Base-by-base conservation (phyloP, 352 stramenopile species). In the Phytophthora chlamydospora region DNA sequence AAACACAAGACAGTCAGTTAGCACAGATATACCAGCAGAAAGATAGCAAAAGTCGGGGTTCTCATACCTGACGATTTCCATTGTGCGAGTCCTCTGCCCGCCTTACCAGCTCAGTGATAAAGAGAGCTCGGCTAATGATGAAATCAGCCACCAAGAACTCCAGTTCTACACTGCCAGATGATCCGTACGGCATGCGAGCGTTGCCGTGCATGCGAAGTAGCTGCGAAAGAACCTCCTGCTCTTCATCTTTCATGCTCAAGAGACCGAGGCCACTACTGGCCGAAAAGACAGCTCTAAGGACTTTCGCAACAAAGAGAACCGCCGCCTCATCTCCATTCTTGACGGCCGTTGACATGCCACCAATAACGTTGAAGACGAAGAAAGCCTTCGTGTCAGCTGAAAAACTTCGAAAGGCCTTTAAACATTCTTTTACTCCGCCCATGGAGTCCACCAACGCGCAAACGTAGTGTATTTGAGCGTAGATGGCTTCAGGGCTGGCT, bases 61-160 rank as follows among this genome's bases (percentile, higher is more conserved):
- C 56, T 65, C 32, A 4, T 27, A 74, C 69, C 64, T 52, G 38
- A 27, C 43, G 24, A 14, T 12, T 52, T 44, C 41, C 9, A 17
- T 29, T 50, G 11, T 50, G 43, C 14, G 2, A 39, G 19, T 68
- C 47, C 19, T 63, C 17, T 29, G 74, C 0, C 7, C 35, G 36
- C 24, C 4, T 14, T 21, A 63, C 21, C 24, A 77, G 35, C 36
- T 71, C 55, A 44, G 65, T 55, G 29, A 69, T 61, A 13, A 70
- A 67, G 14, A 76, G 39, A 13, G 41, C 42, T 65, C 45, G 59
- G 38, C 62, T 58, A 19, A 77, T 59, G 1, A 73, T 49, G 13
- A 79, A 75, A 17, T 80, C 73, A 33, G 58, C 54, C 17, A 83
- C 40, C 33, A 83, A 58, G 12, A 75, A 29, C 39, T 79, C 62